phyloP scores from a whole-genome alignment of 2,329 filamentous ascomycete species.

The Aspergillus ochraceus region DNA sequence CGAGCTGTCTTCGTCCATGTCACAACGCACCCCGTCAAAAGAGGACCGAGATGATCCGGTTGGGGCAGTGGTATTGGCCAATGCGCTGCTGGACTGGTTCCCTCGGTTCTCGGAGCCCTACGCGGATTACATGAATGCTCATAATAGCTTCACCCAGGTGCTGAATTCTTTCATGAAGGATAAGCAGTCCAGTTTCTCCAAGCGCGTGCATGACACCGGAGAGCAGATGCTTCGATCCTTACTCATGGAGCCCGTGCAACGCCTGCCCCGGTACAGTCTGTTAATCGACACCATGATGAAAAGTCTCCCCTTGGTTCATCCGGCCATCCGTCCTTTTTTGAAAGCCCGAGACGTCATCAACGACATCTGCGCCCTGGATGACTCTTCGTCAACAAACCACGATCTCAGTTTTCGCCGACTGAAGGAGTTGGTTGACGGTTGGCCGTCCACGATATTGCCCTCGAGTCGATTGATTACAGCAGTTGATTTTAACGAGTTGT shows the following conservation, averaged over 20 bases:
- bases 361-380: constrained; percentile 92
- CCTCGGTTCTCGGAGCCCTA: constrained; percentile 90
- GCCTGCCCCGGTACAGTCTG: constrained; percentile 89
- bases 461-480: constrained; percentile 78
- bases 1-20: constrained; percentile 48
- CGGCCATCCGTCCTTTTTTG: constrained; percentile 77
- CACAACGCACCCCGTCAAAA: constrained; percentile 48
- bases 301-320: constrained; percentile 80
- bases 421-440: constrained; percentile 72
- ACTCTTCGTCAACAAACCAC: constrained; percentile 64
- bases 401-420: constrained; percentile 72
- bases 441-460: constrained; percentile 71
- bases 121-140: constrained; percentile 87
- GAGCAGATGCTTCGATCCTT: constrained; percentile 89
- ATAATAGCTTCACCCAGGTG: constrained; percentile 80
- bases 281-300: constrained; percentile 94
- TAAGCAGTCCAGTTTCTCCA: constrained; percentile 78
- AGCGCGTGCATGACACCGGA: constrained; percentile 76
- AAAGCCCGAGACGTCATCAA: constrained; percentile 91
- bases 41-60: constrained; percentile 69
- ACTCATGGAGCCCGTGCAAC: constrained; percentile 93
- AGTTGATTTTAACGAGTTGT: constrained; percentile 74
- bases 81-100: constrained; percentile 84
- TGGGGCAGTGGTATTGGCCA: constrained; percentile 75
- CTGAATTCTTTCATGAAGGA: constrained; percentile 75